Base-by-base conservation (phyloP, 768 basidiomycete genomes). In the Pleurotus giganteus region DNA sequence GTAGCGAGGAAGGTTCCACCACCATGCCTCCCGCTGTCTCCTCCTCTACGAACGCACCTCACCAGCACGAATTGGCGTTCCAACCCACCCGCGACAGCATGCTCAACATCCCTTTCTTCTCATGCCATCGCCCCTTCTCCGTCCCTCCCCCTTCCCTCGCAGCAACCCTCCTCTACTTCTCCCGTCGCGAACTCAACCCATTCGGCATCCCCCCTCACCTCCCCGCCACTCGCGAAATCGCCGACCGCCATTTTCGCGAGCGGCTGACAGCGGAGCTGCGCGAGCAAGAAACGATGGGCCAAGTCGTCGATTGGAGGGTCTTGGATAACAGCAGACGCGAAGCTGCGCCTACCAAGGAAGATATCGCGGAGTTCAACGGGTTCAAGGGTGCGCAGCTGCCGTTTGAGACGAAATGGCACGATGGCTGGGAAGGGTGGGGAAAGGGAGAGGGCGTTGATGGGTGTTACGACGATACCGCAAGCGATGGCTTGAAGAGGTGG, bases 21-120 rank as follows among this genome's bases (percentile, higher is more conserved):
- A 80, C 86, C 0, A 87, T 87, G 0, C 81, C 36, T 74, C 88
- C 7, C 64, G 87, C 29, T 89, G 80, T 69, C 75, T 86, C 42
- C 72, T 83, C 8, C 79, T 82, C 19, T 71, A 79, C 23, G 85
- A 89, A 58, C 59, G n/a, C n/a, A n/a, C n/a, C n/a, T n/a, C n/a
- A n/a, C n/a, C n/a, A n/a, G n/a, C n/a, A n/a, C n/a, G n/a, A n/a
- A n/a, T n/a, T n/a, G n/a, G n/a, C n/a, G n/a, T n/a, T n/a, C n/a
- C n/a, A n/a, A n/a, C n/a, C n/a, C n/a, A n/a, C n/a, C n/a, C n/a
- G n/a, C n/a, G n/a, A n/a, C n/a, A n/a, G n/a, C n/a, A n/a, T n/a
- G n/a, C n/a, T n/a, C n/a, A n/a, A n/a, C n/a, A 59, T 34, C 57
- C 59, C 17, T 27, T 65, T 6, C 69, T 75, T 63, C 74, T 65